Evolutionary conservation across 164 flowering plant genomes (phyloP), one percentile per base, ranked within the genome.

Genomic region (Dillenia suffruticosa): DNA sequence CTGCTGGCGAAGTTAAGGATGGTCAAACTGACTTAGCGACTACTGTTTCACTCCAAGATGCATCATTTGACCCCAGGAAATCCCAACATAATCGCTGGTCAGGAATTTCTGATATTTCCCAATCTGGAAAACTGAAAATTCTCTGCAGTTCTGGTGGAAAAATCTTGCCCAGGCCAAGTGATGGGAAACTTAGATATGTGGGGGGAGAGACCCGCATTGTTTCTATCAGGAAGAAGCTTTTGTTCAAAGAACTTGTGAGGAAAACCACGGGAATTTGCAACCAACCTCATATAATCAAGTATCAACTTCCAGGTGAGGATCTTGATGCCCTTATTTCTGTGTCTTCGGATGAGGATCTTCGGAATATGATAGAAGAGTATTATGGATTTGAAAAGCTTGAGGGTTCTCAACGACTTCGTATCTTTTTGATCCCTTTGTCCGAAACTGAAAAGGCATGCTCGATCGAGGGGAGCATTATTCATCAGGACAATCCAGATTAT

Each of bases 221-320:
- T 60, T 81, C 86, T 56, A 78, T 89, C 5, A 74, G 83, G 61
- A 77, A 71, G 52, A 74, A 61, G 61, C 17, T 80, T 54, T 64
- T 80, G 17, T 86, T 74, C 72, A 63, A 48, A 22, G 93, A 85
- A 15, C 79, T 89, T 46, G 59, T 76, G 68, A 75, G 64, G 75
- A 91, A 85, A 68, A 89, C 91, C 9, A 56, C 63, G n/a, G 82
- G 60, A 44, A 75, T 89, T 45, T 87, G 77, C 68, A 77, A 72
- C 51, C 82, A 82, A 44, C 80, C 75, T 16, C 96, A 87, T 66
- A 79, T 71, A 9, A 85, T 91, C 63, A 89, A 83, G 74, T 91
- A 87, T 72, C 96, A 91, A 74, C 91, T 91, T 44, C 97, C 97
- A 3, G 93, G 89, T 12, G 97, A 91, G 77, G 97, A 91, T 71